These are phyloP conservation scores for Elaeis guineensis DNA, from an alignment of 176 grass and related monocot genomes.

Conservation along the genomic window DNA sequence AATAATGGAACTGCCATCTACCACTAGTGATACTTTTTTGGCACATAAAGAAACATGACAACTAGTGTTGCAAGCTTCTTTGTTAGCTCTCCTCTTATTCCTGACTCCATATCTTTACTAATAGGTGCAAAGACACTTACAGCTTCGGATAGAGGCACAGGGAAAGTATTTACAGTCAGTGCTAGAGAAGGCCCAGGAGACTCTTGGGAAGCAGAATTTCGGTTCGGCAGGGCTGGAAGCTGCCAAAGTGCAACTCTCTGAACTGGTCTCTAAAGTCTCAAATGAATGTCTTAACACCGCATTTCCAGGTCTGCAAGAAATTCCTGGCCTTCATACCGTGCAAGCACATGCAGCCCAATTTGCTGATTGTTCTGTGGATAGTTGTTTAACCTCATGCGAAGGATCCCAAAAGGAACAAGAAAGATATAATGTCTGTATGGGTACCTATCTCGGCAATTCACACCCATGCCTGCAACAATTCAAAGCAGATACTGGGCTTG, in stretches of 20 bases:
- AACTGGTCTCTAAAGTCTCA: slow-evolving; percentile 78
- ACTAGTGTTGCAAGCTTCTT: no score
- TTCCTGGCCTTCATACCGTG: slow-evolving; percentile 35
- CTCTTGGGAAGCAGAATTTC: slow-evolving; percentile 54
- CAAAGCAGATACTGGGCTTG: not conserved
- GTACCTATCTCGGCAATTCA: slow-evolving; percentile 5
- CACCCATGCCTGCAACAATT: not conserved
- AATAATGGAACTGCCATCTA: no score
- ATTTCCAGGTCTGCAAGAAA: slow-evolving; percentile 20
- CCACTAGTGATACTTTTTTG: no score
- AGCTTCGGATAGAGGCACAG: slow-evolving; percentile 94
- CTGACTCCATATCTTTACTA: not conserved
- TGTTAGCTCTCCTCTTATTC: no score
- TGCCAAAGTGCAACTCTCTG: slow-evolving; percentile 71
- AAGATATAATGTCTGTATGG: no score
- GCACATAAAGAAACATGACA: no score
- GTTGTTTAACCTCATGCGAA: slow-evolving; percentile 67
- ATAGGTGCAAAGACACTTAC: slow-evolving; percentile 85
- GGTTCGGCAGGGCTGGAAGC: slow-evolving; percentile 47
- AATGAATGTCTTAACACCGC: slow-evolving; percentile 31
- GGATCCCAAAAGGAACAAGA: slow-evolving; percentile 67
- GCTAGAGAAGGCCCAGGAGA: slow-evolving; percentile 90
- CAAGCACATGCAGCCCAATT: slow-evolving; percentile 32
- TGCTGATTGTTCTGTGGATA: slow-evolving; percentile 56
- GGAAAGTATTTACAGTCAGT: slow-evolving; percentile 91